A percentile compares a stretch with the other conserved stretches of the same genome.
phyloP scores from a whole-genome alignment of 495 filamentous ascomycete genomes.

The Podospora anserina region DNA sequence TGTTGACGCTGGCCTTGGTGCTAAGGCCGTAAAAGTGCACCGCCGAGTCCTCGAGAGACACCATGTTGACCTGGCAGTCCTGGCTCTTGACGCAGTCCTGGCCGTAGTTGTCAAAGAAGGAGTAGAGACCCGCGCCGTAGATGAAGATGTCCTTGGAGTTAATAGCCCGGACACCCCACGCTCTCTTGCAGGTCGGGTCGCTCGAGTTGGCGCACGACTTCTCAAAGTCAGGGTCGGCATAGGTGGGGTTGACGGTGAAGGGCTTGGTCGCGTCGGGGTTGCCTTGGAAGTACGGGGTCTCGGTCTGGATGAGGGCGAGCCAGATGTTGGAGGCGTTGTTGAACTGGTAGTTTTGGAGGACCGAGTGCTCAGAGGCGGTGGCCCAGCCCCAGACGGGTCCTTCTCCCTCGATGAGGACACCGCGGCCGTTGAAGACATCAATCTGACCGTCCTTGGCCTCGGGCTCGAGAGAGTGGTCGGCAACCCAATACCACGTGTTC shows the following conservation, averaged over 20 bases:
- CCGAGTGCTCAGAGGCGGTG: constrained; percentile 81
- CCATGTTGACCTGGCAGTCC: constrained; percentile 82
- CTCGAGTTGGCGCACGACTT: constrained; percentile 58
- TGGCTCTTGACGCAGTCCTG: constrained; percentile 72
- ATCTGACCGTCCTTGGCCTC: constrained; percentile 76
- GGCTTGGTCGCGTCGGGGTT: constrained; percentile 74
- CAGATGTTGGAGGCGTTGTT: constrained; percentile 76
- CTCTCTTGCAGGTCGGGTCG: constrained; percentile 64
- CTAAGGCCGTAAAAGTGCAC: constrained; percentile 75
- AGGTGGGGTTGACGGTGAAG: constrained; percentile 60
- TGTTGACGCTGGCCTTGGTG: constrained; percentile 84
- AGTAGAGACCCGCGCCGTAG: constrained; percentile 79
- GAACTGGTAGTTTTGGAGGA: constrained; percentile 86
- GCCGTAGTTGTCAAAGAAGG: constrained; percentile 82
- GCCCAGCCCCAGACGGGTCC: constrained; percentile 70
- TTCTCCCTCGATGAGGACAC: constrained; percentile 68
- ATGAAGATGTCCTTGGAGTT: constrained; percentile 64
- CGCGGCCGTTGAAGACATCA: constrained; percentile 88
- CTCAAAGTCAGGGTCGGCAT: constrained; percentile 73
- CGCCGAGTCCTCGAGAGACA: constrained; percentile 68
- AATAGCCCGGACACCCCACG: constrained; percentile 80
- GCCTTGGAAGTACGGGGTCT: constrained; percentile 88
- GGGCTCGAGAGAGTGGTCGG: constrained; percentile 87
- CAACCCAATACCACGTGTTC: constrained; percentile 94
- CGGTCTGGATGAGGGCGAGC: constrained; percentile 82